phyloP scores from a whole-genome alignment of 164 flowering plant species.

The Chimonanthus salicifolius region DNA sequence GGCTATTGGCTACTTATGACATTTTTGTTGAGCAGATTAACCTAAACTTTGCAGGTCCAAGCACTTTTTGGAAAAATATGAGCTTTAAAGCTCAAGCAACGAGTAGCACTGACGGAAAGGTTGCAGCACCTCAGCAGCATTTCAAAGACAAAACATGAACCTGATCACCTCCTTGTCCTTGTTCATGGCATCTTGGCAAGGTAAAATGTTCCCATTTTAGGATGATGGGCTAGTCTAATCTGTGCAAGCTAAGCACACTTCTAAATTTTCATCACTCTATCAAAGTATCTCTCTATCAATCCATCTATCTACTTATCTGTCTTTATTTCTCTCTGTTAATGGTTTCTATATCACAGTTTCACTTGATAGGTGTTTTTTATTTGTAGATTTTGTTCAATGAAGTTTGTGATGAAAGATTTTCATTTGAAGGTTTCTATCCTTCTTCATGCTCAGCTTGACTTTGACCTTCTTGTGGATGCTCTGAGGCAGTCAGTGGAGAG shows the following conservation, averaged over 20 bases:
- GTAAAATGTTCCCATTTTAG: slow-evolving; percentile 25
- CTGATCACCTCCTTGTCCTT: slow-evolving; percentile 97
- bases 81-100: slow-evolving; percentile 47
- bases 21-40: slow-evolving; percentile 9
- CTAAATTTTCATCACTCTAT: neutral
- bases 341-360: too few relatives aligned
- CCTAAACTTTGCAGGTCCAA: slow-evolving; percentile 40
- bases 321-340: too few relatives aligned
- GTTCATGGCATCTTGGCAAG: slow-evolving; percentile 95
- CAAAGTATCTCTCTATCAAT: too few relatives aligned
- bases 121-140: slow-evolving; percentile 30
- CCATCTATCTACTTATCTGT: too few relatives aligned
- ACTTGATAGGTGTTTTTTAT: too few relatives aligned
- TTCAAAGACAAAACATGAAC: slow-evolving; percentile 36
- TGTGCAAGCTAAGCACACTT: neutral
- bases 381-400: too few relatives aligned
- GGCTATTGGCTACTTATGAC: neutral
- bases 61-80: slow-evolving; percentile 30
- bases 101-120: slow-evolving; percentile 44
- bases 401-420: too few relatives aligned
- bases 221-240: neutral
- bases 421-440: too few relatives aligned
- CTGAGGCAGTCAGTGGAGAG: too few relatives aligned
- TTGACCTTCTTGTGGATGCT: too few relatives aligned
- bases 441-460: too few relatives aligned